phyloP scores from a whole-genome alignment of 768 basidiomycete species.

The Boletus vermiculosoides region DNA sequence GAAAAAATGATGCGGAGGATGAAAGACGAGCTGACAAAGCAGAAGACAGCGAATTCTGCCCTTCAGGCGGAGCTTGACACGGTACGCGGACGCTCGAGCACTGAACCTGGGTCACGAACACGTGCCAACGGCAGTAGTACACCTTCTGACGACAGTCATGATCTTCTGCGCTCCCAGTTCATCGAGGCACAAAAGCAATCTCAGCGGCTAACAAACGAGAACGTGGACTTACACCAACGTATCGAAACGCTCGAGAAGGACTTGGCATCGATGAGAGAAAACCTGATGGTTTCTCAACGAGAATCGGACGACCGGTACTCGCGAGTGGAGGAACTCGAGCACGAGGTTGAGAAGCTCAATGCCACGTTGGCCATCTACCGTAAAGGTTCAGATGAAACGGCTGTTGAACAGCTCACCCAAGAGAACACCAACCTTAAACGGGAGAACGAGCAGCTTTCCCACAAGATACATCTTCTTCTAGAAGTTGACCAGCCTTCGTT shows the following conservation, averaged over 20 bases:
- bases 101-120: conserved; percentile 48
- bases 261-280: conserved; percentile 66
- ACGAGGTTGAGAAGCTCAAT: conserved; percentile 74
- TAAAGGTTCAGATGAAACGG: conserved; percentile 71
- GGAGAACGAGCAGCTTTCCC: conserved; percentile 87
- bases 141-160: conserved; percentile 71
- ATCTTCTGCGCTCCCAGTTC: conserved; percentile 68
- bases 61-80: conserved; percentile 85
- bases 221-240: conserved; percentile 71
- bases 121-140: conserved; percentile 75
- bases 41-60: conserved; percentile 75
- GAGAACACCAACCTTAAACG: conserved; percentile 78
- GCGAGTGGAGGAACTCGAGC: conserved; percentile 77
- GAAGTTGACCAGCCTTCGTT: conserved; percentile 82
- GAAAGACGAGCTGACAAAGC: conserved; percentile 92
- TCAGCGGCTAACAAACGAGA: conserved; percentile 68
- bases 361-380: conserved; percentile 72
- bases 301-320: conserved; percentile 76
- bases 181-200: conserved; percentile 74
- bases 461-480: conserved; percentile 85
- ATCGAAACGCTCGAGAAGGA: conserved; percentile 76
- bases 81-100: conserved; percentile 56
- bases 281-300: conserved; percentile 66
- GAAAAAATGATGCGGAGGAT: conserved; percentile 97
- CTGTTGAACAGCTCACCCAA: conserved; percentile 76